These are phyloP conservation scores for Sclerotinia subarctica DNA, from an alignment of 2,329 filamentous ascomycete species.

Conservation along the genomic window DNA sequence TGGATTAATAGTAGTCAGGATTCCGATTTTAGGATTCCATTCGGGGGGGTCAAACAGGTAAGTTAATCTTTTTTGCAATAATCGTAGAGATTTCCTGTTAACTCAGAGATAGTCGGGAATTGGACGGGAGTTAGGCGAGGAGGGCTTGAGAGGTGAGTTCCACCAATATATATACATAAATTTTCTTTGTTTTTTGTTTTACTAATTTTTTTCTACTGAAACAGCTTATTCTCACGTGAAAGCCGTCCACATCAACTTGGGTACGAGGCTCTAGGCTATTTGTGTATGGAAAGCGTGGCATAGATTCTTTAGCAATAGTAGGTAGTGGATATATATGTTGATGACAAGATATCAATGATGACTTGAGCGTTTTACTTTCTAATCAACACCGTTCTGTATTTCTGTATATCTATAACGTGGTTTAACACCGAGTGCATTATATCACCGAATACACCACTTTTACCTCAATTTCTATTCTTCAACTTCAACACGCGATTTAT, in stretches of 20 bases:
- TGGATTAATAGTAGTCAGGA: conserved; percentile 46
- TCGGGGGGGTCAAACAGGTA: conserved; percentile 55
- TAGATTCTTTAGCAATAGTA: not conserved
- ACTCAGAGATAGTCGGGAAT: conserved; percentile 40
- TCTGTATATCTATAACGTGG: too few relatives aligned
- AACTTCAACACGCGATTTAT: too few relatives aligned
- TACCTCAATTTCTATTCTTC: too few relatives aligned
- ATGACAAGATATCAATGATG: too few relatives aligned
- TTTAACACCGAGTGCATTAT: too few relatives aligned
- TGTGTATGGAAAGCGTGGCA: not conserved
- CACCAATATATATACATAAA: not conserved
- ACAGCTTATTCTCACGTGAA: conserved; percentile 41
- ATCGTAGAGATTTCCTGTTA: not conserved
- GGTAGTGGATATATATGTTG: not conserved
- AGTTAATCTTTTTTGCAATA: not conserved
- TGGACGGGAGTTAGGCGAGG: conserved; percentile 49
- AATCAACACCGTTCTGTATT: too few relatives aligned
- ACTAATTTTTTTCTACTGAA: not conserved
- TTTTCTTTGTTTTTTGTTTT: not conserved
- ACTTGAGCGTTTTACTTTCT: too few relatives aligned
- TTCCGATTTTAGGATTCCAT: conserved; percentile 47
- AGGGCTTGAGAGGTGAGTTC: conserved; percentile 39
- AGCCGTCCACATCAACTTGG: conserved; percentile 42
- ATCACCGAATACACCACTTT: too few relatives aligned
- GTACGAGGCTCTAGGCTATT: conserved; percentile 28